These are phyloP conservation scores for Fusarium penzigii DNA, from an alignment of 2,329 filamentous ascomycete species.

Conservation along the genomic window DNA sequence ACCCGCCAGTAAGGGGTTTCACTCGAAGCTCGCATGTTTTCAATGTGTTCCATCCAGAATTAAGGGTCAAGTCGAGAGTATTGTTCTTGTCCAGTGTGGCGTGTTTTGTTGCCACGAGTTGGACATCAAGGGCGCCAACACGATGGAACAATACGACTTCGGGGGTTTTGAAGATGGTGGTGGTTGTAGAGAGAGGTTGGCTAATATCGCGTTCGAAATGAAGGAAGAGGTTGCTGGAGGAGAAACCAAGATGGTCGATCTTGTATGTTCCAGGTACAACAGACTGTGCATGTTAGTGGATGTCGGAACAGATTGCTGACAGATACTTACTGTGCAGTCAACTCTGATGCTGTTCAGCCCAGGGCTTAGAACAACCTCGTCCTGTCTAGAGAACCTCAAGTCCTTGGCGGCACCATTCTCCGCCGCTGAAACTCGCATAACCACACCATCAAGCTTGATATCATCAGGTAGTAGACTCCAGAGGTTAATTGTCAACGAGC, in stretches of 20 bases:
- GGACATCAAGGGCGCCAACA: slow-evolving; percentile 66
- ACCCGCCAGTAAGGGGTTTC: slow-evolving; percentile 64
- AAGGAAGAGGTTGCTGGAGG: slow-evolving; percentile 63
- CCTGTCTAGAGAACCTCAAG: slow-evolving; percentile 36
- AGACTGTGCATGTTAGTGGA: slow-evolving; percentile 46
- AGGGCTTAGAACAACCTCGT: slow-evolving; percentile 40
- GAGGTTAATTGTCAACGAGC: slow-evolving; percentile 68
- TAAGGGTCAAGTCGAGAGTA: slow-evolving; percentile 72
- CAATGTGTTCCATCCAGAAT: slow-evolving; percentile 73
- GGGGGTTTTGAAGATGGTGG: slow-evolving; percentile 57
- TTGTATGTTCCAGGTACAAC: slow-evolving; percentile 73
- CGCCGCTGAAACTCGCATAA: slow-evolving; percentile 61
- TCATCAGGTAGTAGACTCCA: slow-evolving; percentile 72
- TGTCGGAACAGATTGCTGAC: background rate
- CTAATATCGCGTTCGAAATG: slow-evolving; percentile 62
- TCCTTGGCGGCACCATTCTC: slow-evolving; percentile 62
- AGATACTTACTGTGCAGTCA: slow-evolving; percentile 36
- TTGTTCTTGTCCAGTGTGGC: slow-evolving; percentile 81
- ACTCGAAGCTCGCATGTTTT: slow-evolving; percentile 60
- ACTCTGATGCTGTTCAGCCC: slow-evolving; percentile 48
- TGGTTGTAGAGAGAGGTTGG: slow-evolving; percentile 46
- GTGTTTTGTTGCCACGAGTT: slow-evolving; percentile 64
- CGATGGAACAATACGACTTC: slow-evolving; percentile 75
- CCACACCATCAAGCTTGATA: slow-evolving; percentile 65
- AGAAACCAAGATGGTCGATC: slow-evolving; percentile 70